Percentiles rank a stretch among this genome's conserved stretches.
These are phyloP conservation scores for Penicillium daleae DNA, from an alignment of 495 filamentous ascomycete genomes.

Conservation along the genomic window DNA sequence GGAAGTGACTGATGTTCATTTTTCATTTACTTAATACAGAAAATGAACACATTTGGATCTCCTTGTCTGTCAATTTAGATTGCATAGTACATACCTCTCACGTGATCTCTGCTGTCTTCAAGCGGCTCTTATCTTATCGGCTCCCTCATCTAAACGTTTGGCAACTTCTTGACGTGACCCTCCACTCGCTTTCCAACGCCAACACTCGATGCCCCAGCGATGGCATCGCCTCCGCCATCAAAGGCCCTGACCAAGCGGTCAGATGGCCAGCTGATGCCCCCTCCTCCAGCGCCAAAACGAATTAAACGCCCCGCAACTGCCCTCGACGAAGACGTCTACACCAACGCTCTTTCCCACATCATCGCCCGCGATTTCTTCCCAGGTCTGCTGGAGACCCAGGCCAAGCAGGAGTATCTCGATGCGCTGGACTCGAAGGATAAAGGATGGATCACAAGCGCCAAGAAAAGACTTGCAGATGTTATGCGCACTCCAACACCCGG, in stretches of 20 bases:
- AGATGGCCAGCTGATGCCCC: conserved; percentile 83
- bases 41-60: too few species aligned
- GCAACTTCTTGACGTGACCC: background rate
- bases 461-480: conserved; percentile 69
- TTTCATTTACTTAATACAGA: too few species aligned
- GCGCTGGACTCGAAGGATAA: conserved; percentile 82
- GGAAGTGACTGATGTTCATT: too few species aligned
- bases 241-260: conserved; percentile 48
- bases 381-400: conserved; percentile 80
- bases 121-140: background rate
- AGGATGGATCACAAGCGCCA: conserved; percentile 84
- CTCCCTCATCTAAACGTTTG: background rate
- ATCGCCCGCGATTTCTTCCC: conserved; percentile 98
- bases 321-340: conserved; percentile 94
- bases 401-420: conserved; percentile 89
- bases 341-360: conserved; percentile 86
- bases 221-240: conserved; percentile 21
- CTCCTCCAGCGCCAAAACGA: conserved; percentile 83
- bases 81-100: background rate
- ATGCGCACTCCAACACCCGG: conserved; percentile 75
- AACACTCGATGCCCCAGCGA: conserved; percentile 6
- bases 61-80: too few species aligned
- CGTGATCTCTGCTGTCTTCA: background rate
- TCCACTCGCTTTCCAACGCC: background rate
- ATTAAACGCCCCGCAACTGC: conserved; percentile 91